phyloP scores from a whole-genome alignment of 306 rosid genomes.

The Betula pendula region DNA sequence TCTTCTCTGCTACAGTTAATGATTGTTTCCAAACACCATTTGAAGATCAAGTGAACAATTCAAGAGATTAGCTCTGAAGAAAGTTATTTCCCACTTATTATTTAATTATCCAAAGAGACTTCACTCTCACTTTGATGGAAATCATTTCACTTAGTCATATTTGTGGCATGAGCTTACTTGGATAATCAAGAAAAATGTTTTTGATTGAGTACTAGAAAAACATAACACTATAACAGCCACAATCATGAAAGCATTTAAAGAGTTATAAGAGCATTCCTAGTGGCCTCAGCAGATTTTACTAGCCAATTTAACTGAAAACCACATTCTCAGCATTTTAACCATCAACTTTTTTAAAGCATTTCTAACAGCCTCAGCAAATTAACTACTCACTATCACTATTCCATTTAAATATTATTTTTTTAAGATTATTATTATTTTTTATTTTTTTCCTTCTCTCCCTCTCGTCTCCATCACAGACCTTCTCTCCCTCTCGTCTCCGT shows the following conservation, averaged over 20 bases:
- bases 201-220: neutral
- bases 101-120: neutral
- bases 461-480: no score
- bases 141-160: neutral
- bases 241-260: conserved; percentile 11
- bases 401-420: no score
- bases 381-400: no score
- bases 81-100: neutral
- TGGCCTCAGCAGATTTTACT: no score
- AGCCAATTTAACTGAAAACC: no score
- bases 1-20: neutral
- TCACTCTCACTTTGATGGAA: neutral
- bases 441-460: no score
- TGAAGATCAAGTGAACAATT: neutral
- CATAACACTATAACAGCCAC: neutral
- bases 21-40: neutral
- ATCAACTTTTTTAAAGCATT: no score
- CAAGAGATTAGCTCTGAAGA: neutral
- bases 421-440: no score
- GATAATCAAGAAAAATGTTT: neutral
- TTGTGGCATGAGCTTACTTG: neutral
- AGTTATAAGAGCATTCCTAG: no score
- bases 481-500: no score
- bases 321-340: no score
- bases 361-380: no score